Percentiles rank a stretch among this genome's conserved stretches.
Conservation (phyloP, 192 early-diverging fungal genomes). For the Chytriomyces confervae region DNA sequence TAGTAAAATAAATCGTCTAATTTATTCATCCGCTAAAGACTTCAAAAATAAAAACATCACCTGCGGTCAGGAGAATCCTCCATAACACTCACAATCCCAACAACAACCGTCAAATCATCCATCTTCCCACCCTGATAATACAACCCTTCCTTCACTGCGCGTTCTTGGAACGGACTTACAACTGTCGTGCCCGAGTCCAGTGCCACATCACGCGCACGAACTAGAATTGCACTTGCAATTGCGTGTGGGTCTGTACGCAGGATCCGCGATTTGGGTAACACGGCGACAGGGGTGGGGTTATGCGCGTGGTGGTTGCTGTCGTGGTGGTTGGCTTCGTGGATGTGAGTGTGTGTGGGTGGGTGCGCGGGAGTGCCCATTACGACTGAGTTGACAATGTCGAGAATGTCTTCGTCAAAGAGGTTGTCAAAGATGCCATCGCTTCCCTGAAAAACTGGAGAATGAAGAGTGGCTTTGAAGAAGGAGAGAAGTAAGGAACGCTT, state of each 20-base stretch:
- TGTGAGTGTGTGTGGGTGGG: neutral
- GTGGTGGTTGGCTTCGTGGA: neutral
- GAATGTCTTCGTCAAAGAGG: conserved; percentile 95
- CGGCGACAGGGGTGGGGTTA: neutral
- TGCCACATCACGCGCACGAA: conserved; percentile 75
- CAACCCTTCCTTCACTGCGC: conserved; percentile 92
- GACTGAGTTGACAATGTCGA: conserved; percentile 73
- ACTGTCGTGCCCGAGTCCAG: conserved; percentile 75
- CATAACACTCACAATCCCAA: conserved; percentile 74
- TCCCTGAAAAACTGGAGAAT: conserved; percentile 44
- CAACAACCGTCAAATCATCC: conserved; percentile 93
- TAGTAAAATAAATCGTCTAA: no score
- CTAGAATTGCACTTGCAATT: conserved; percentile 82
- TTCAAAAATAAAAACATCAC: conserved; percentile 5
- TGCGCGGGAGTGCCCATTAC: conserved; percentile 5
- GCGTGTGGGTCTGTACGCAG: conserved; percentile 64
- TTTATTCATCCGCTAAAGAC: no score
- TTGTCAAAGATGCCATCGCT: conserved; percentile 98
- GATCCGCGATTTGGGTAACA: conserved; percentile 7
- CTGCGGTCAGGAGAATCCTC: conserved; percentile 44
- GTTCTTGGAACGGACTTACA: conserved; percentile 87
- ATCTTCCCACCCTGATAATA: conserved; percentile 93
- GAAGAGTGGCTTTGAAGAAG: neutral
- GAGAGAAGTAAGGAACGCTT: neutral
- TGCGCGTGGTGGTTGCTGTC: neutral